phyloP scores from a whole-genome alignment of 805 yeast genomes.

The Kazachstania viticola region DNA sequence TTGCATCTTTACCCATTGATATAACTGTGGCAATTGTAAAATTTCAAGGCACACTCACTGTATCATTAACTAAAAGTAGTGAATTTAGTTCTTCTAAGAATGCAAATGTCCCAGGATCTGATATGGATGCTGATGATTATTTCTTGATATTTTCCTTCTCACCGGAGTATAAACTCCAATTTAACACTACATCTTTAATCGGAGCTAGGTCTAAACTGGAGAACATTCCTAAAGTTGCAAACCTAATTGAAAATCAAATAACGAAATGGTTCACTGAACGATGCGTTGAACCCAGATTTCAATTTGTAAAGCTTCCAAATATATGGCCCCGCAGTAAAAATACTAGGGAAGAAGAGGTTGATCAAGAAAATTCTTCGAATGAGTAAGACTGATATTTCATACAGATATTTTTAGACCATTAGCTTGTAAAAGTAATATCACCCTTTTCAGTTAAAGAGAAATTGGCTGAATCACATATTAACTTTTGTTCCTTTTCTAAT shows the following conservation, averaged over 20 bases:
- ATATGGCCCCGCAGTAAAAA: constrained; percentile 70
- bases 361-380: too few species aligned
- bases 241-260: constrained; percentile 69
- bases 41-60: constrained; percentile 81
- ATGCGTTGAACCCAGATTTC: constrained; percentile 89
- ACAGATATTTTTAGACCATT: too few species aligned
- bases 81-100: constrained; percentile 12
- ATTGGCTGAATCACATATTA: constrained; percentile 6
- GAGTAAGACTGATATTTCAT: too few species aligned
- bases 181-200: constrained; percentile 75
- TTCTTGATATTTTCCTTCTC: constrained; percentile 82
- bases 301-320: constrained; percentile 72
- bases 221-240: constrained; percentile 84
- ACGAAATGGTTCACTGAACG: constrained; percentile 86
- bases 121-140: constrained; percentile 34
- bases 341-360: constrained; percentile 39
- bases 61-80: constrained; percentile 42
- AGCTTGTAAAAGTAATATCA: constrained; percentile 6
- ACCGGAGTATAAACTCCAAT: constrained; percentile 84
- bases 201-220: constrained; percentile 90
- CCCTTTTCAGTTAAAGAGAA: constrained; percentile 9
- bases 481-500: constrained; percentile 8
- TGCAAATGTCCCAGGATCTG: constrained; percentile 2
- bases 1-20: constrained; percentile 80
- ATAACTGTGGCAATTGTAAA: constrained; percentile 80